phyloP scores from a whole-genome alignment of 768 basidiomycete genomes.

The Lactarius hatsudake region DNA sequence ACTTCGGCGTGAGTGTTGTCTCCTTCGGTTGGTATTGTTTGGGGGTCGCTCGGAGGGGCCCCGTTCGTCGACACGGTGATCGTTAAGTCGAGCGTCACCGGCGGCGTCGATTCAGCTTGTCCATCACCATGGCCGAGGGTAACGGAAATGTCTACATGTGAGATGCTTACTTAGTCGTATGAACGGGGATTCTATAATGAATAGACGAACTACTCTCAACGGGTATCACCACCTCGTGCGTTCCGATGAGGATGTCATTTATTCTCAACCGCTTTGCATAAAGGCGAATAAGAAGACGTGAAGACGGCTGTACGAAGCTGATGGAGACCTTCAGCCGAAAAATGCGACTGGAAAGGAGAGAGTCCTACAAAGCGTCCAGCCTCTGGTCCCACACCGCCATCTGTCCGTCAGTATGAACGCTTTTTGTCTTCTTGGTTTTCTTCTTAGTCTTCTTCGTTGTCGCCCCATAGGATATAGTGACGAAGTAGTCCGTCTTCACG shows the following conservation, averaged over 20 bases:
- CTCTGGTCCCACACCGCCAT: not conserved
- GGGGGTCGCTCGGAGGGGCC: not conserved
- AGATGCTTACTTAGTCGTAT: not conserved
- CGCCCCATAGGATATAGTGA: not conserved
- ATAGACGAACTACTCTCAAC: not conserved
- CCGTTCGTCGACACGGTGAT: not conserved
- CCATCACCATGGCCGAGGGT: not conserved
- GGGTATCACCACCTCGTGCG: not conserved
- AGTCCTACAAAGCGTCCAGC: not conserved
- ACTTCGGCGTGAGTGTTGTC: not conserved
- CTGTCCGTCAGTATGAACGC: not conserved
- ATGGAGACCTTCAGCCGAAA: not conserved
- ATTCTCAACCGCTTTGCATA: not conserved
- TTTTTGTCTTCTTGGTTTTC: not conserved
- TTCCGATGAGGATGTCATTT: not conserved
- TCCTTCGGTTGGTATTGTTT: not conserved
- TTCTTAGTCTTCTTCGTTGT: not conserved
- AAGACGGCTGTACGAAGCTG: not conserved
- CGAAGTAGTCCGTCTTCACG: not conserved
- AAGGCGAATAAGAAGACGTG: not conserved
- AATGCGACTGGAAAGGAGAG: not conserved
- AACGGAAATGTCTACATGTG: not conserved
- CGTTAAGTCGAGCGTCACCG: not conserved
- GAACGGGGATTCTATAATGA: not conserved
- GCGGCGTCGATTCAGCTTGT: not conserved